A percentile compares a stretch with the other conserved stretches of the same genome.
phyloP scores from a whole-genome alignment of 2,329 filamentous ascomycete species.

The Keithomyces neogunnii region DNA sequence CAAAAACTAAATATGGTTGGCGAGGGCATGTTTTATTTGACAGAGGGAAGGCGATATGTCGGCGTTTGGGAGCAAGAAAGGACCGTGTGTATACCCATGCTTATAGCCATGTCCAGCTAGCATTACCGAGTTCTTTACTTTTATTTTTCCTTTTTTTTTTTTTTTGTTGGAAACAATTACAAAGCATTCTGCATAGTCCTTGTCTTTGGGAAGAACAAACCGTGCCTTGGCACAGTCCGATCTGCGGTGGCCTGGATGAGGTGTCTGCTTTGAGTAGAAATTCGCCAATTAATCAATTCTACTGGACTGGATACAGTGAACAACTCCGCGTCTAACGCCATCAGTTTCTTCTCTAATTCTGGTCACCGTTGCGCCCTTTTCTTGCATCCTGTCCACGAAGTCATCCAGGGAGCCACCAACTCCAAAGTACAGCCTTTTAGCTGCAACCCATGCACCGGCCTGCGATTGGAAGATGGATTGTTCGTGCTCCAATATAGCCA shows the following conservation, averaged over 20 bases:
- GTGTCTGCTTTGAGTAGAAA: neutral
- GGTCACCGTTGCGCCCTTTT: slow-evolving; percentile 38
- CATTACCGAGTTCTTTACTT: no score
- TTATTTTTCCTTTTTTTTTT: neutral
- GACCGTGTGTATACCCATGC: neutral
- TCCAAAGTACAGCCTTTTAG: slow-evolving; percentile 77
- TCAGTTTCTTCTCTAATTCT: slow-evolving; percentile 50
- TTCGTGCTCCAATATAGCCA: slow-evolving; percentile 46
- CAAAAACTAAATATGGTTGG: no score
- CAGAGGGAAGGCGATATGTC: neutral
- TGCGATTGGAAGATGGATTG: slow-evolving; percentile 23
- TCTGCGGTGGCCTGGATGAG: neutral
- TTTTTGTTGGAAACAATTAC: no score
- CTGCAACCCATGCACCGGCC: slow-evolving; percentile 59
- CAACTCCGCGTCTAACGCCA: slow-evolving; percentile 53
- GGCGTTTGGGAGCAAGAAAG: neutral
- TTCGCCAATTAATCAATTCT: neutral
- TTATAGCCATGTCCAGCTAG: neutral
- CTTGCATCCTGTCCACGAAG: slow-evolving; percentile 48
- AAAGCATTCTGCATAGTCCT: no score
- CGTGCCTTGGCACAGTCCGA: neutral
- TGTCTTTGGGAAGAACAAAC: no score
- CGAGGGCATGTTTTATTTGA: neutral
- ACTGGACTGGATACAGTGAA: slow-evolving; percentile 22
- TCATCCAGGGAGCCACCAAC: slow-evolving; percentile 76